A percentile compares a stretch with the other conserved stretches of the same genome.
Evolutionary conservation across 2,329 filamentous ascomycete genomes (phyloP).

Genomic region (Fusarium chuoi): DNA sequence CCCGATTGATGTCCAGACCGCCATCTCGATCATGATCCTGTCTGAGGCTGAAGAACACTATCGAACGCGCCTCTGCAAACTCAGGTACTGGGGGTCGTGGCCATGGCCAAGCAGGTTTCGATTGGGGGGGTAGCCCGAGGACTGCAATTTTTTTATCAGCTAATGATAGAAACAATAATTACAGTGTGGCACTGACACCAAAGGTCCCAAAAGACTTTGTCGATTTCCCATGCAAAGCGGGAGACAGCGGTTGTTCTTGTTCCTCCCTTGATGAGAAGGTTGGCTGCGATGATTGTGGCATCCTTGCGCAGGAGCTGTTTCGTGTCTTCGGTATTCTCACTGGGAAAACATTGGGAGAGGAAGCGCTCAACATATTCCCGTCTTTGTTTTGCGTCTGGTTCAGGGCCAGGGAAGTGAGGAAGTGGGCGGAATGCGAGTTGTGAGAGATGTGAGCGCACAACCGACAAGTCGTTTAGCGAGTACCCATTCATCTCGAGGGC

Average conservation of each 20-base stretch:
- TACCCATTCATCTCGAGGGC: neutral
- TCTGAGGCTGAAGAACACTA: too few relatives aligned
- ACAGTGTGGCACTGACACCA: neutral
- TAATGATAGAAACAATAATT: neutral
- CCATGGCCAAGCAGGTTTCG: neutral
- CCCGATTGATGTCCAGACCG: neutral
- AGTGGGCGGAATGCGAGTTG: neutral
- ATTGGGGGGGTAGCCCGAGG: accelerated
- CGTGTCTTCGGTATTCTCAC: accelerated
- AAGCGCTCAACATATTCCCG: neutral
- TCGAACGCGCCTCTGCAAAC: neutral
- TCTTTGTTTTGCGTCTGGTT: neutral
- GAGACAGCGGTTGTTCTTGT: neutral
- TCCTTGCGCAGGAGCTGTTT: neutral
- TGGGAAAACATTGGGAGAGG: neutral
- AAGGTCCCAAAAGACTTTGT: neutral
- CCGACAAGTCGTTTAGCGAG: accelerated
- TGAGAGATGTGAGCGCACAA: neutral
- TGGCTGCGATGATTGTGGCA: neutral
- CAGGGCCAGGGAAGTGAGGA: neutral
- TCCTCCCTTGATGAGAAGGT: accelerated
- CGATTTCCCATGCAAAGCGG: neutral
- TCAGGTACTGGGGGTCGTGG: too few relatives aligned
- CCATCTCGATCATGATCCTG: neutral
- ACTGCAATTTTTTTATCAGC: neutral